Base-by-base conservation (phyloP, 1,284 basidiomycete genomes). In the Ustilago trichophora region DNA sequence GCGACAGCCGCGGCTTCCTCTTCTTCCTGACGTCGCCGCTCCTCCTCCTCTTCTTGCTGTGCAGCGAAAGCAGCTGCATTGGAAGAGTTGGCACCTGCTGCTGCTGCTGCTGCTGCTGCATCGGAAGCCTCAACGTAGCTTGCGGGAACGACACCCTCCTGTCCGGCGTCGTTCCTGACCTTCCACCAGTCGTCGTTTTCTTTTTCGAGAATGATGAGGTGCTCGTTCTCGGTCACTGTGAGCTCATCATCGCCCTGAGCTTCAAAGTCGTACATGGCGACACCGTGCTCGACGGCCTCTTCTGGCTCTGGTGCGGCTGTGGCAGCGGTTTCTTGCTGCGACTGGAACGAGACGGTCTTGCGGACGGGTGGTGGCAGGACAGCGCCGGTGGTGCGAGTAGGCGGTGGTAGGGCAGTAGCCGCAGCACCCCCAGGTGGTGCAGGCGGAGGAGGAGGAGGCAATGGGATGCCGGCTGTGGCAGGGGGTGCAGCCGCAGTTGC, bases 181-280 rank as follows among this genome's bases (percentile, higher is more conserved):
- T 93, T 95, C 93, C 95, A 98, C 96, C 96, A 99, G 80, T 98
- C 96, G 59, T 95, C 92, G 51, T 90, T 88, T 44, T 89, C 88
- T 74, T 88, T 89, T 82, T 97, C 92, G 9, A 98, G 77, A 22
- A 98, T 87, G 29, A 87, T 82, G 26, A 98, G 83, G 10, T 84
- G 84, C 76, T 98, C 95, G 32, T 92, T 92, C 81, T 97, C 95
- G 21, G 84, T 82, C 1, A 97, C 89, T 4, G 88, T 88, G 55
- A 99, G 85, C 80, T 99, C 96, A 79, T 98, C 96, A n/a, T 92
- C 91, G 12, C 92, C 93, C 69, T 93, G 91, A 4, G 94, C 92
- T 42, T 87, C 86, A 83, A 98, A 99, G 80, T 97, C 93, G 82
- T 99, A 99, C 43, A 96, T 84, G 0, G 89, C 93, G 9, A 87